Evolutionary conservation across 805 yeast genomes (phyloP), one percentile per base, ranked within the genome.

Genomic region (Maudiozyma saulgeensis): DNA sequence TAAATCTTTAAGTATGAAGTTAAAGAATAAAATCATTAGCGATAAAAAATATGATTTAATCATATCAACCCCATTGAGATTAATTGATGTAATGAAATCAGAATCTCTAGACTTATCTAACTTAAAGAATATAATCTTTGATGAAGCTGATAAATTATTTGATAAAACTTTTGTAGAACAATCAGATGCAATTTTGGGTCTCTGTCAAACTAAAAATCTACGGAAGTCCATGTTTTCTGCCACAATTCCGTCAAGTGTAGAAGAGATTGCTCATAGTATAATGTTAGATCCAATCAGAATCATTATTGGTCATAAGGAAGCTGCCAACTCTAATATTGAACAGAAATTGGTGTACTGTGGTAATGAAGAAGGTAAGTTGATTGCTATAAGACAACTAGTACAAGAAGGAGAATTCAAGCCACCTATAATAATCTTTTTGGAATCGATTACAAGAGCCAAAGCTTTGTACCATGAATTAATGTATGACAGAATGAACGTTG

Each of bases 91-190:
- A 32, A 78, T 89, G 19, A 79, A 81, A 50, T 73, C 72, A 46
- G 85, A 77, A 39, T 71, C 76, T 11, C 64, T 87, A 21, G 81
- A 80, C 55, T 73, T 91, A 41, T 68, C 79, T 6, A 68, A 70
- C 25, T 87, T 91, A n/a, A 82, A 82, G 54, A 82, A 80, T 60
- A 69, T 93, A 44, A 78, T 93, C 19, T 80, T 93, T 56, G 99
- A 93, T 73, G 99, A 93, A 69, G 98, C 97, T 9, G 99, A 93
- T 72, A 84, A 87, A 59, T 71, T 93, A 51, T 87, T 93, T 57
- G 97, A 93, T 59, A 78, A 81, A 54, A 82, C 86, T 16, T 93
- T 93, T 58, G 79, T 88, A 13, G 87, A 83, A 56, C 99, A 93
- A 71, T 85, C 96, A 0, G 99, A 93, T 65, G 82, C 80, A 47